Percentiles rank a stretch among this genome's conserved stretches.
phyloP scores from a whole-genome alignment of 768 basidiomycete genomes.

The Amanita subjunquillea region DNA sequence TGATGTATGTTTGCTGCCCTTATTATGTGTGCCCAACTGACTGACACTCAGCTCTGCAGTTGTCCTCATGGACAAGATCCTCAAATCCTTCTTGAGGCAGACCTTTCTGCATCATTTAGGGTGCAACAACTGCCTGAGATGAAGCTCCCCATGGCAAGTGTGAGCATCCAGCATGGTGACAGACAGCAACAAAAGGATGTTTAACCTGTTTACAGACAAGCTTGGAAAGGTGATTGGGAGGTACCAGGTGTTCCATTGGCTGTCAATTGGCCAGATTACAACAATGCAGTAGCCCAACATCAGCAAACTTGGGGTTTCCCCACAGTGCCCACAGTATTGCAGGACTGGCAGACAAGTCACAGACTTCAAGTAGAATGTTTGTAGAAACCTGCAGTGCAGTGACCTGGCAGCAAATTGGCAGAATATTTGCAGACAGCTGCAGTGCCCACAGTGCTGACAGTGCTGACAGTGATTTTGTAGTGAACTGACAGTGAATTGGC shows the following conservation, averaged over 20 bases:
- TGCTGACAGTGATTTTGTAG: no score
- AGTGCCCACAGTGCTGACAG: no score
- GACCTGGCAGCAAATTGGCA: no score
- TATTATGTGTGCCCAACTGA: no score
- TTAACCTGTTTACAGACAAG: conserved; percentile 89
- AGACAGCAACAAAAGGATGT: conserved; percentile 86
- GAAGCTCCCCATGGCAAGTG: conserved; percentile 42
- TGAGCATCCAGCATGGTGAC: conserved; percentile 72
- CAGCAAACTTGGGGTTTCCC: no score
- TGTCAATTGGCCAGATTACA: conserved; percentile 80
- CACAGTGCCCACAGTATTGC: no score
- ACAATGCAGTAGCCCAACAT: conserved; percentile 73
- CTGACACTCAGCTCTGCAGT: conserved; percentile 74
- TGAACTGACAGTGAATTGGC: no score
- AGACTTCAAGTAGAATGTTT: no score
- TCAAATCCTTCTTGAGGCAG: conserved; percentile 97
- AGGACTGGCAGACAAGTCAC: no score
- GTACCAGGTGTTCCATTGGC: conserved; percentile 76
- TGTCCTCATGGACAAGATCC: conserved; percentile 88
- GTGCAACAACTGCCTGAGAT: conserved; percentile 61
- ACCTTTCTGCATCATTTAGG: conserved; percentile 81
- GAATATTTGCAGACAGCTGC: no score
- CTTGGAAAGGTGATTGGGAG: conserved; percentile 91
- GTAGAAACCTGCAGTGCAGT: no score
- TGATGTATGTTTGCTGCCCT: conserved; percentile 42